Percentiles rank a stretch among this genome's conserved stretches.
These are phyloP conservation scores for Erysimum cheiranthoides DNA, from an alignment of 345 rosid genomes.

Conservation along the genomic window DNA sequence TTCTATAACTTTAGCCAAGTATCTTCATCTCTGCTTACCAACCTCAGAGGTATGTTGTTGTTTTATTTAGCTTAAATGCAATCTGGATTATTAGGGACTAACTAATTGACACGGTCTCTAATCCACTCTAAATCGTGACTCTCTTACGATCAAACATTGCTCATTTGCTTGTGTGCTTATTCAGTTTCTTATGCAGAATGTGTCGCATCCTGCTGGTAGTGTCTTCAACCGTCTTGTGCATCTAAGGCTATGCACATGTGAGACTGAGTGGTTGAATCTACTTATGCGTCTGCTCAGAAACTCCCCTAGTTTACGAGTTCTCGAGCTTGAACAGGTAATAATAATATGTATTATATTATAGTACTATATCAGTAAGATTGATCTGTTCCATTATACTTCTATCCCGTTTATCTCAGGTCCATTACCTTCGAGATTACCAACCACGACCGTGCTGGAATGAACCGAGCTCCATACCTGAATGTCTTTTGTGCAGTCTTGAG, in stretches of 20 bases:
- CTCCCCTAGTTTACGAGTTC: slow-evolving; percentile 19
- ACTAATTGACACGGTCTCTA: not conserved
- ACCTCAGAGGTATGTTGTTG: slow-evolving; percentile 19
- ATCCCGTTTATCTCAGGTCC: not conserved
- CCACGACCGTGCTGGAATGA: slow-evolving; percentile 19
- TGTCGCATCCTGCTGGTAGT: slow-evolving; percentile 17
- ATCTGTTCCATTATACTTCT: not conserved
- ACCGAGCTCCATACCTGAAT: slow-evolving; percentile 29
- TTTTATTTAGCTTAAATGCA: too few relatives aligned
- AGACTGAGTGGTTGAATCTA: slow-evolving; percentile 29
- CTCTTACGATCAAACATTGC: too few relatives aligned
- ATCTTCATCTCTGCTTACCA: slow-evolving; percentile 8
- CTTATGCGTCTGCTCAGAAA: slow-evolving; percentile 22
- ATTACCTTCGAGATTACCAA: not conserved
- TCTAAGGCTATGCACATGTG: slow-evolving; percentile 35
- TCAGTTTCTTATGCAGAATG: not conserved
- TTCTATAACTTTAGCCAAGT: slow-evolving; percentile 18
- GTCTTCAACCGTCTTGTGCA: slow-evolving; percentile 22
- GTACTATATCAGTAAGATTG: not conserved
- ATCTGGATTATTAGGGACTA: too few relatives aligned
- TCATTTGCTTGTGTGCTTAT: not conserved
- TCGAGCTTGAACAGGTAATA: slow-evolving; percentile 19
- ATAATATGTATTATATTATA: too few relatives aligned
- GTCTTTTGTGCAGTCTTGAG: slow-evolving; percentile 7
- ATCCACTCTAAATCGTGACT: not conserved